Percentiles rank a stretch among this genome's conserved stretches.
Evolutionary conservation across 2,329 filamentous ascomycete species (phyloP).

Genomic region (Blastomyces gilchristii): DNA sequence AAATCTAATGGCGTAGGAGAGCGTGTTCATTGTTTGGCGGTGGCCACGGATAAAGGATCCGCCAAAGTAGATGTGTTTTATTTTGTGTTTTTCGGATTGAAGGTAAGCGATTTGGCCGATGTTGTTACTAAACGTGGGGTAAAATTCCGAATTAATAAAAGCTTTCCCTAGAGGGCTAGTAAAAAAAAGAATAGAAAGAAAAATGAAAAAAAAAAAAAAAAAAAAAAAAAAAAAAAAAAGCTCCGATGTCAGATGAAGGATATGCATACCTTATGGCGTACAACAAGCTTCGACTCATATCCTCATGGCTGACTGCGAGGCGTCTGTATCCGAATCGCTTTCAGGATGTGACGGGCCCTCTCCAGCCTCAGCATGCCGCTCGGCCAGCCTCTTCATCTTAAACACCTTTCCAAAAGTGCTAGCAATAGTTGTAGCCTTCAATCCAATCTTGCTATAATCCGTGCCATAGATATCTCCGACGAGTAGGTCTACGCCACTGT

Average conservation of each 20-base stretch:
- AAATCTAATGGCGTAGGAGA: conserved; percentile 94
- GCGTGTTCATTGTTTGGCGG: conserved; percentile 92
- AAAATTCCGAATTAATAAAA: background rate
- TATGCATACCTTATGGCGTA: conserved; percentile 64
- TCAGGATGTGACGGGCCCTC: conserved; percentile 48
- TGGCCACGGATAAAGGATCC: conserved; percentile 95
- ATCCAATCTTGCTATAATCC: conserved; percentile 89
- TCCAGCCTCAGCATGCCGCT: conserved; percentile 64
- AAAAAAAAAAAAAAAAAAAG: too few relatives aligned
- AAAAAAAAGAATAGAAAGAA: background rate
- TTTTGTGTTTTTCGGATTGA: conserved; percentile 87
- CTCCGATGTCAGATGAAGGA: background rate
- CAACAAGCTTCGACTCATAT: conserved; percentile 81
- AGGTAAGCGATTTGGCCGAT: conserved; percentile 96
- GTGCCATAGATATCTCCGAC: conserved; percentile 97
- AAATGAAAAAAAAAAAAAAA: too few relatives aligned
- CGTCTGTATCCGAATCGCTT: conserved; percentile 27
- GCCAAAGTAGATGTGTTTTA: conserved; percentile 93
- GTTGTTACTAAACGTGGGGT: conserved; percentile 59
- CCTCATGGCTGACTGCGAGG: conserved; percentile 56
- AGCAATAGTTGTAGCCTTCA: conserved; percentile 92
- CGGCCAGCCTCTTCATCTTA: conserved; percentile 77
- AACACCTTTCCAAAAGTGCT: conserved; percentile 97
- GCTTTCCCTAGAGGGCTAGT: background rate
- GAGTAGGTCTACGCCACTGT: conserved; percentile 86